These are phyloP conservation scores for Pseudomassariella vexata DNA, from an alignment of 2,329 filamentous ascomycete species.

Conservation along the genomic window DNA sequence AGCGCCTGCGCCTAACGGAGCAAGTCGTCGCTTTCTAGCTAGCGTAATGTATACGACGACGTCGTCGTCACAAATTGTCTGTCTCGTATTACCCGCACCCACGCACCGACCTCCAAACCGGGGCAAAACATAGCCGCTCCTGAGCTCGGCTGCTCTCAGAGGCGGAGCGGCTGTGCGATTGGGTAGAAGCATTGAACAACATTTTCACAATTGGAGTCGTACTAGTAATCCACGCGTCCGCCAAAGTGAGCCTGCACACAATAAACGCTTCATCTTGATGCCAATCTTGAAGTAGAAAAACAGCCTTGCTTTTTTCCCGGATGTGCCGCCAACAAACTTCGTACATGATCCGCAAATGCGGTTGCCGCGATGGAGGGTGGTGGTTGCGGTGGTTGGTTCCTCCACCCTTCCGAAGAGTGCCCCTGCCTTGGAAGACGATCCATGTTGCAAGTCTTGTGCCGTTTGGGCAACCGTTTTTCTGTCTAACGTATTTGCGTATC, in stretches of 20 bases:
- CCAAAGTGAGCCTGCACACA: no score
- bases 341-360: no score
- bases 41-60: conserved; percentile 2
- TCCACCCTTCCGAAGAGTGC: background rate
- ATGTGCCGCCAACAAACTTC: conserved; percentile 1
- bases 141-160: background rate
- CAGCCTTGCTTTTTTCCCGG: background rate
- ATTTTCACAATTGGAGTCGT: no score
- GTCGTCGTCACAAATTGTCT: background rate
- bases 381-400: conserved; percentile 1
- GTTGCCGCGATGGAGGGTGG: conserved; percentile 3
- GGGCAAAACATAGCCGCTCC: conserved; percentile 4
- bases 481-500: no score
- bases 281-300: background rate
- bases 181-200: no score
- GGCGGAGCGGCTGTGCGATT: conserved; percentile 1
- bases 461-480: no score
- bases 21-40: conserved; percentile 4
- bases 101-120: background rate
- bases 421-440: no score
- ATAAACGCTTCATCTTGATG: background rate
- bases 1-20: conserved; percentile 6
- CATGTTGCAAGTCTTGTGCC: no score
- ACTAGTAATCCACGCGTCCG: no score
- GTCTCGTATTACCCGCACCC: conserved; percentile 6